Evolutionary conservation across 768 basidiomycete species (phyloP).

Genomic region (Phaffia australis): DNA sequence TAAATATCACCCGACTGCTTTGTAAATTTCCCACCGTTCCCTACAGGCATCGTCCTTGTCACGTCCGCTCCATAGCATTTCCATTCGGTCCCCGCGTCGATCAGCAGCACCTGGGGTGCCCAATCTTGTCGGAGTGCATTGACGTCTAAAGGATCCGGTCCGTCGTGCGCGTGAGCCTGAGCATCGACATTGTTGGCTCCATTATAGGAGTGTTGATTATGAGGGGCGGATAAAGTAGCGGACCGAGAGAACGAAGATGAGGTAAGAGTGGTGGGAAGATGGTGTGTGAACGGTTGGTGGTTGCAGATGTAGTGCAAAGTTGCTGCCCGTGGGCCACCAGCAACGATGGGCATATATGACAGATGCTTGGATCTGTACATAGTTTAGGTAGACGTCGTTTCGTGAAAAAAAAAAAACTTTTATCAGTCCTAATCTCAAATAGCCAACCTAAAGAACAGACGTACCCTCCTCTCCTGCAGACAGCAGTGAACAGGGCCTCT

Average conservation of each 20-base stretch:
- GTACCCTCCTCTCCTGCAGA: constrained; percentile 51
- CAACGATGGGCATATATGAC: constrained; percentile 87
- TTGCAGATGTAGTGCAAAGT: constrained; percentile 95
- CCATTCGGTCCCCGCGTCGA: constrained; percentile 94
- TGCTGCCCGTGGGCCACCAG: constrained; percentile 71
- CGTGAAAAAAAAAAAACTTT: not conserved
- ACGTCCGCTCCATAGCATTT: constrained; percentile 56
- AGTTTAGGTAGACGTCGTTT: not conserved
- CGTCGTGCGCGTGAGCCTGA: constrained; percentile 18
- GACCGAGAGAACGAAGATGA: constrained; percentile 29
- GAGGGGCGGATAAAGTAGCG: constrained; percentile 14
- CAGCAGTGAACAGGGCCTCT: constrained; percentile 84
- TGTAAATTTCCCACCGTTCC: constrained; percentile 83
- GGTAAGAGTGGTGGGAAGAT: constrained; percentile 32
- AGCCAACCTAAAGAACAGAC: not conserved
- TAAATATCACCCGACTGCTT: constrained; percentile 72
- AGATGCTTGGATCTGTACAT: constrained; percentile 61
- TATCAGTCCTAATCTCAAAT: not conserved
- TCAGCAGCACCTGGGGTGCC: constrained; percentile 61
- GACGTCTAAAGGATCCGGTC: constrained; percentile 29
- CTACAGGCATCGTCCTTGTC: constrained; percentile 49
- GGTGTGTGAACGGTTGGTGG: constrained; percentile 25
- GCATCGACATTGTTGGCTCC: not conserved
- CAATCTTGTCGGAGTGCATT: constrained; percentile 42
- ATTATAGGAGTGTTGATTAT: not conserved